Conservation (phyloP, 257 asterid genomes). For the Ophiorrhiza pumila region DNA sequence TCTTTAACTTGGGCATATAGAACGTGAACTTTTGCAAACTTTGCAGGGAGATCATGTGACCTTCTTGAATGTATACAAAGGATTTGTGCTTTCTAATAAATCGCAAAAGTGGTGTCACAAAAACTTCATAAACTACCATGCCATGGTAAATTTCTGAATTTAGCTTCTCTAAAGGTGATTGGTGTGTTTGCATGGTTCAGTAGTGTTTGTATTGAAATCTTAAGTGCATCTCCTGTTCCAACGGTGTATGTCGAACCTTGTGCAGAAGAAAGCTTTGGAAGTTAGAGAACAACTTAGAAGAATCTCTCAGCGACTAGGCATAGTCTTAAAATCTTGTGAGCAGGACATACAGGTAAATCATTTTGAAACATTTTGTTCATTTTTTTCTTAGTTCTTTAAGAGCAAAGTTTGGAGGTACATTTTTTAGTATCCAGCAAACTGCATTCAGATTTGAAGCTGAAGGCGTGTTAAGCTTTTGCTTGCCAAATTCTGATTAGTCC, state of each 20-base stretch:
- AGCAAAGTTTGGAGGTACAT: not conserved
- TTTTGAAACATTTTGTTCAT: constrained; percentile 8
- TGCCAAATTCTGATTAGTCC: not conserved
- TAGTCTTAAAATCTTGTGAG: constrained; percentile 76
- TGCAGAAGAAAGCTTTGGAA: constrained; percentile 77
- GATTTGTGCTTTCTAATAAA: constrained; percentile 73
- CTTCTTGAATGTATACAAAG: constrained; percentile 85
- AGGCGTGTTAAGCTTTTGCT: not conserved
- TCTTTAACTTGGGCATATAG: not conserved
- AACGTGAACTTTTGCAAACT: constrained; percentile 2
- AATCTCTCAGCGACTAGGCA: constrained; percentile 72
- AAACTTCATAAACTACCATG: constrained; percentile 85
- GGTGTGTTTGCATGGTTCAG: not conserved
- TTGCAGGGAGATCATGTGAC: constrained; percentile 95
- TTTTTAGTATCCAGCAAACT: not conserved
- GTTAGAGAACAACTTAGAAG: constrained; percentile 78
- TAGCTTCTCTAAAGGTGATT: constrained; percentile 8
- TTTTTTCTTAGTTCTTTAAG: constrained; percentile 17
- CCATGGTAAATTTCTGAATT: constrained; percentile 59
- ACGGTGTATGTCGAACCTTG: not conserved
- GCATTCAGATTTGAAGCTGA: not conserved
- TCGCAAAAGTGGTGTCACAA: constrained; percentile 95
- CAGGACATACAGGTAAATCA: constrained; percentile 61
- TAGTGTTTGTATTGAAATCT: not conserved
- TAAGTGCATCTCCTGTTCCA: not conserved